Conservation (phyloP, 768 basidiomycete genomes). For the Fomitopsis pulvina region DNA sequence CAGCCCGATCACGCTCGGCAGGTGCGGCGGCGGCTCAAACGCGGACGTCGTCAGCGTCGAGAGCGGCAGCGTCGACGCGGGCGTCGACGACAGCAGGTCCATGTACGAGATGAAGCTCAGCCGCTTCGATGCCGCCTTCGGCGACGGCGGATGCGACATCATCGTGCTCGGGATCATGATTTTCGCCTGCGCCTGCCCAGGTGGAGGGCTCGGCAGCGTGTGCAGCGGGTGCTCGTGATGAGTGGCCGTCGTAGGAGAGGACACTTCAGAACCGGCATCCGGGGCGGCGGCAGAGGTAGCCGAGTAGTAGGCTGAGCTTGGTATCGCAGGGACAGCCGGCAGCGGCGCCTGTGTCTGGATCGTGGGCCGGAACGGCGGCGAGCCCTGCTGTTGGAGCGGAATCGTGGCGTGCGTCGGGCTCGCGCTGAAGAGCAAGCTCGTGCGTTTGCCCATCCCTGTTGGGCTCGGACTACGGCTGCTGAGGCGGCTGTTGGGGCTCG, state of each 20-base stretch:
- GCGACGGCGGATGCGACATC: constrained; percentile 35
- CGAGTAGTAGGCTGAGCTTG: constrained; percentile 45
- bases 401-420: constrained; percentile 16
- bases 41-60: constrained; percentile 54
- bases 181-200: constrained; percentile 14
- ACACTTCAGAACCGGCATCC: constrained; percentile 26
- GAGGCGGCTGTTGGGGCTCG: constrained; percentile 55
- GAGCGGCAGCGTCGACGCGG: constrained; percentile 63
- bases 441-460: constrained; percentile 27
- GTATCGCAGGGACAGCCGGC: constrained; percentile 24
- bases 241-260: constrained; percentile 33
- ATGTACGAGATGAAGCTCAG: constrained; percentile 88
- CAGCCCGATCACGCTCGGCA: constrained; percentile 51
- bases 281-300: constrained; percentile 16
- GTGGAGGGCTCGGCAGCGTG: constrained; percentile 15
- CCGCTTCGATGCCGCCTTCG: constrained; percentile 52
- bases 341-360: constrained; percentile 20
- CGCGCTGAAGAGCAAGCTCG: constrained; percentile 29
- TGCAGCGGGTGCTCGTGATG: constrained; percentile 24
- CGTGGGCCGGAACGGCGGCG: constrained; percentile 19
- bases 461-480: constrained; percentile 70
- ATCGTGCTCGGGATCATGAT: constrained; percentile 20
- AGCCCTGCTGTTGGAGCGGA: constrained; percentile 7
- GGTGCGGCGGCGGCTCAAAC: constrained; percentile 66
- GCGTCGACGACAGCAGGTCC: constrained; percentile 75